Base-by-base conservation (phyloP, 148 eudicot species). In the Drosera capensis region DNA sequence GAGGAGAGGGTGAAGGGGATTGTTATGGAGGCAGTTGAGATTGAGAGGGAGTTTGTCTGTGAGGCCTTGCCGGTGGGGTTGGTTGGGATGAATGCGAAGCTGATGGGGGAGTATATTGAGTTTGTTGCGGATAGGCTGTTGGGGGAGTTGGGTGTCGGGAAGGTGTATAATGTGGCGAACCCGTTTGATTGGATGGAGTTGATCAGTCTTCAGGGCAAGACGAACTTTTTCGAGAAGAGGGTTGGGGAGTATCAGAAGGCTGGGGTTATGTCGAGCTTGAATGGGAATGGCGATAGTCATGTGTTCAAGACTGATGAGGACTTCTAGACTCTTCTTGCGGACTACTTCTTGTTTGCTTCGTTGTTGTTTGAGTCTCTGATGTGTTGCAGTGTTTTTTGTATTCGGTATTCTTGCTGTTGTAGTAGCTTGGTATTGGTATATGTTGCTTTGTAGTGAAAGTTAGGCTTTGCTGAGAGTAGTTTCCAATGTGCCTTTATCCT, bases 201-300 rank as follows among this genome's bases (percentile, higher is more conserved):
- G 56, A 81, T 81, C 11, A 60, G 70, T 7, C 37, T 81, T 22
- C 92, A 81, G 44, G 92, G 92, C 62, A 81, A 81, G 72, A 74
- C 92, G 1, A 81, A 81, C 36, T 81, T 81, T 68, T 81, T 81
- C 38, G 92, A 81, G 81, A 81, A 81, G 63, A 62, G 92, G 7
- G 92, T 81, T 56, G 92, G 92, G 52, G 92, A 81, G 45, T 81
- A 81, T 60, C 92, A 81, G 68, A 81, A 77, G 45, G 92, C 92
- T 22, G 71, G 84, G 4, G 81, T 81, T 8, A 81, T 81, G 92
- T 43, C 53, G 0, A 74, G 71, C 18, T 51, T 77, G 63, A 71
- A 74, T 64, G 84, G 71, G 0, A 72, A 71, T 66, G 73, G 73
- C 14, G 73, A 49, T 2, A 30, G 44, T 40, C 84, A 80, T 56